Evolutionary conservation across 1,139 yeast species (phyloP).

Genomic region (Blastobotrys niveus): DNA sequence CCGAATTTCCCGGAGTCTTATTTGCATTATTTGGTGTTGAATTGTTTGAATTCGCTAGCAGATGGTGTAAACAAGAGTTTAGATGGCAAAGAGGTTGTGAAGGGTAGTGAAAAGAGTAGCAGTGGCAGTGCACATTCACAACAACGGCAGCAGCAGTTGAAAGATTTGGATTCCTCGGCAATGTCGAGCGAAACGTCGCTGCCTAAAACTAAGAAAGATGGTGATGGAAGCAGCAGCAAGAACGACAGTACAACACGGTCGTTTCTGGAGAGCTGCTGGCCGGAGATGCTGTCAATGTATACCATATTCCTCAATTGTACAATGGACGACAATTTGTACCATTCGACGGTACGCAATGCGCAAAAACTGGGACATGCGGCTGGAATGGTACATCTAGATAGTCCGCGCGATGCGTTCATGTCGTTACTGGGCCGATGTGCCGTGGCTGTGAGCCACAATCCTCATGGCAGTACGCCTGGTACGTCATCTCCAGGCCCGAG

Average conservation of each 20-base stretch:
- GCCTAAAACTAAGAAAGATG: background rate
- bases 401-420: slow-evolving; percentile 57
- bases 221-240: background rate
- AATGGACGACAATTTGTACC: slow-evolving; percentile 61
- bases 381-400: slow-evolving; percentile 58
- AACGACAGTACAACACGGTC: slow-evolving; percentile 22
- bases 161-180: too few species aligned
- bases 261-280: slow-evolving; percentile 43
- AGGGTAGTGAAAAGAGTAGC: background rate
- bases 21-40: slow-evolving; percentile 52
- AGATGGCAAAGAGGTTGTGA: too few species aligned
- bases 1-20: slow-evolving; percentile 60
- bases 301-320: slow-evolving; percentile 55
- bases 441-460: background rate
- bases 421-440: slow-evolving; percentile 45
- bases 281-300: slow-evolving; percentile 44
- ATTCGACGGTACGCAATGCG: slow-evolving; percentile 54
- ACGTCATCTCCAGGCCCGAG: too few species aligned
- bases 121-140: too few species aligned
- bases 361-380: slow-evolving; percentile 79
- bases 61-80: slow-evolving; percentile 68
- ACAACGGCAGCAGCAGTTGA: too few species aligned
- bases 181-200: too few species aligned
- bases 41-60: slow-evolving; percentile 49
- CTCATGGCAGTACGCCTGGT: slow-evolving; percentile 1